Percentiles rank a stretch among this genome's conserved stretches.
Evolutionary conservation across 2,329 filamentous ascomycete species (phyloP).

Genomic region (Exophiala aquamarina): DNA sequence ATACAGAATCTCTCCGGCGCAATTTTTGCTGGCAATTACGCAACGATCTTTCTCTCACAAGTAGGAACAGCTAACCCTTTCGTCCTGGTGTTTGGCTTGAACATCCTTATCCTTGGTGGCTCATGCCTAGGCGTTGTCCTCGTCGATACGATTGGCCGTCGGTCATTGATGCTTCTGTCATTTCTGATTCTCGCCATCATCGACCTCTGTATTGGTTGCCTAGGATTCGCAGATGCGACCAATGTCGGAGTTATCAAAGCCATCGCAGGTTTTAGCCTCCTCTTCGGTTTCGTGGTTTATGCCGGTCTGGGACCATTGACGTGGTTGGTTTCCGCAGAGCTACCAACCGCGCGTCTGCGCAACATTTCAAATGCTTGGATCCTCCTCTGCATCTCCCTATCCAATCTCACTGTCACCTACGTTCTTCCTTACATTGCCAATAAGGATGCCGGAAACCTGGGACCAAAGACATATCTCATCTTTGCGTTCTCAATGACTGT

Average conservation of each 20-base stretch:
- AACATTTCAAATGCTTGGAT: conserved; percentile 1
- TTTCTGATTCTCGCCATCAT: neutral
- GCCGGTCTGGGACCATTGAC: neutral
- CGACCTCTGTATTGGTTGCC: conserved; percentile 3
- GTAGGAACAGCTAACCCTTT: neutral
- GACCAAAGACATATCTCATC: conserved; percentile 2
- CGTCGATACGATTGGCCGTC: neutral
- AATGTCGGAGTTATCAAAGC: neutral
- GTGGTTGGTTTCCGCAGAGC: neutral
- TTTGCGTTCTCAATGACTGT: conserved; percentile 4
- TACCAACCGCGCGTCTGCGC: conserved; percentile 1
- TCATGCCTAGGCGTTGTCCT: neutral
- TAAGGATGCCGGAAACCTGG: conserved; percentile 1
- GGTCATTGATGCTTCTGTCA: neutral
- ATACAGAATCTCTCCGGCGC: neutral
- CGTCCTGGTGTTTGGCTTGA: neutral
- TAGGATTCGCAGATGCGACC: conserved; percentile 2
- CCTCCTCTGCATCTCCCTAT: neutral
- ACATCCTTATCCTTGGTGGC: neutral
- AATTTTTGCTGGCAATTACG: neutral
- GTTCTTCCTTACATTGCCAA: conserved; percentile 9
- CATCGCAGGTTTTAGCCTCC: conserved; percentile 1
- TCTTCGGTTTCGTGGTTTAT: conserved; percentile 1
- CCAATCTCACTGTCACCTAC: neutral
- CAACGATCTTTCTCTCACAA: neutral